Percentiles rank a stretch among this genome's conserved stretches.
These are phyloP conservation scores for Nakazawaea peltata DNA, from an alignment of 805 yeast genomes.

Conservation along the genomic window DNA sequence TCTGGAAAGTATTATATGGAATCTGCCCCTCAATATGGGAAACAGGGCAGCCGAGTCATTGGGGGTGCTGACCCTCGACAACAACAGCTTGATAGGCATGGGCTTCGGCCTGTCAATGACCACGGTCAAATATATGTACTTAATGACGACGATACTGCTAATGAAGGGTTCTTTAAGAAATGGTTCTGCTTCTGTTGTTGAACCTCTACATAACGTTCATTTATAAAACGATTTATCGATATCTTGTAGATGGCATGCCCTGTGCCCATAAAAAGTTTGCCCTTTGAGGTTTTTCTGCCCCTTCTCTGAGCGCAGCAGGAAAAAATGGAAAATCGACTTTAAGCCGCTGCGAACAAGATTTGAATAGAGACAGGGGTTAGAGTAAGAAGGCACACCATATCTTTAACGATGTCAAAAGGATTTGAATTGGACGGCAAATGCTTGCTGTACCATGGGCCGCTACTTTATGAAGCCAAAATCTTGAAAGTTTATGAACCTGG, in stretches of 20 bases:
- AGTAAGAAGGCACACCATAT: too few relatives aligned
- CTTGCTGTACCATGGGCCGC: slow-evolving; percentile 85
- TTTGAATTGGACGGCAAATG: slow-evolving; percentile 26
- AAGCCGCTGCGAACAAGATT: too few relatives aligned
- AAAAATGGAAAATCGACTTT: too few relatives aligned
- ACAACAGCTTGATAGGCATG: slow-evolving; percentile 10
- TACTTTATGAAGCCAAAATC: slow-evolving; percentile 83
- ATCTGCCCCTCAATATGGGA: slow-evolving; percentile 4
- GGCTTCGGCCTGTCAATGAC: slow-evolving; percentile 12
- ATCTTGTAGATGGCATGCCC: slow-evolving; percentile 3
- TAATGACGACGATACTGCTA: slow-evolving; percentile 11
- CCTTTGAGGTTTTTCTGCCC: too few relatives aligned
- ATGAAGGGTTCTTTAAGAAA: slow-evolving; percentile 13
- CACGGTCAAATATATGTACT: slow-evolving; percentile 12
- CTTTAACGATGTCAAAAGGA: slow-evolving; percentile 1
- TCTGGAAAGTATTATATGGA: slow-evolving; percentile 11
- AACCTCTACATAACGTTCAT: too few relatives aligned
- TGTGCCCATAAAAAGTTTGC: too few relatives aligned
- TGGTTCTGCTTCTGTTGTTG: slow-evolving; percentile 17
- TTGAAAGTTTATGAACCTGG: slow-evolving; percentile 54
- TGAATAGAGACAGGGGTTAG: too few relatives aligned
- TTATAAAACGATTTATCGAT: slow-evolving; percentile 9
- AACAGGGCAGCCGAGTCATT: slow-evolving; percentile 3
- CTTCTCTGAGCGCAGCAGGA: too few relatives aligned
- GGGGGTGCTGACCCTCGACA: slow-evolving; percentile 6